Conservation (phyloP, 495 filamentous ascomycete genomes). For the Halenospora varia region DNA sequence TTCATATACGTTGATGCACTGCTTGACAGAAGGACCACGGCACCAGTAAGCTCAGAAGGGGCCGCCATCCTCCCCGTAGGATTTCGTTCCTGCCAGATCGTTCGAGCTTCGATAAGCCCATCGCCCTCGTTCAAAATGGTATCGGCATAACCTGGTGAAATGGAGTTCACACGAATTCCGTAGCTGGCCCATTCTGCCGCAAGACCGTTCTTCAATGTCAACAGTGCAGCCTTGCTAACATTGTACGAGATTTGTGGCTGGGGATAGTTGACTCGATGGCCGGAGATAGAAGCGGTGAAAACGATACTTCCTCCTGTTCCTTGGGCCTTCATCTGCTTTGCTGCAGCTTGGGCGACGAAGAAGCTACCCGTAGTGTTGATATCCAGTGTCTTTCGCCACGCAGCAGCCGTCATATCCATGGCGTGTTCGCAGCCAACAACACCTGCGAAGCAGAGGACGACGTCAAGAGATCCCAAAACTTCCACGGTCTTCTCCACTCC, state of each 20-base stretch:
- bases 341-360: conserved; percentile 63
- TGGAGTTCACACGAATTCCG: conserved; percentile 65
- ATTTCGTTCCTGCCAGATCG: conserved; percentile 56
- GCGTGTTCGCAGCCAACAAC: conserved; percentile 56
- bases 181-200: conserved; percentile 62
- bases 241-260: conserved; percentile 71
- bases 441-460: conserved; percentile 64
- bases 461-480: conserved; percentile 50
- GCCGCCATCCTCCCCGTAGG: conserved; percentile 65
- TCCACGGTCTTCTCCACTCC: conserved; percentile 37
- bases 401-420: conserved; percentile 45
- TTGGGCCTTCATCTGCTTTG: conserved; percentile 46
- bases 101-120: conserved; percentile 47
- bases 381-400: conserved; percentile 59
- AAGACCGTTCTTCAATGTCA: conserved; percentile 54
- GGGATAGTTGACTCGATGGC: conserved; percentile 61
- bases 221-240: conserved; percentile 60
- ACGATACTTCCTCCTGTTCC: conserved; percentile 56
- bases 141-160: conserved; percentile 77
- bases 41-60: conserved; percentile 62
- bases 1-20: conserved; percentile 65
- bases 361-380: conserved; percentile 68
- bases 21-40: conserved; percentile 59
- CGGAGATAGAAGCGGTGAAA: conserved; percentile 66
- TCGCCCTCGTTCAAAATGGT: conserved; percentile 71